These are phyloP conservation scores for Amanita pseudoporphyria DNA, from an alignment of 768 basidiomycete species.

Conservation along the genomic window DNA sequence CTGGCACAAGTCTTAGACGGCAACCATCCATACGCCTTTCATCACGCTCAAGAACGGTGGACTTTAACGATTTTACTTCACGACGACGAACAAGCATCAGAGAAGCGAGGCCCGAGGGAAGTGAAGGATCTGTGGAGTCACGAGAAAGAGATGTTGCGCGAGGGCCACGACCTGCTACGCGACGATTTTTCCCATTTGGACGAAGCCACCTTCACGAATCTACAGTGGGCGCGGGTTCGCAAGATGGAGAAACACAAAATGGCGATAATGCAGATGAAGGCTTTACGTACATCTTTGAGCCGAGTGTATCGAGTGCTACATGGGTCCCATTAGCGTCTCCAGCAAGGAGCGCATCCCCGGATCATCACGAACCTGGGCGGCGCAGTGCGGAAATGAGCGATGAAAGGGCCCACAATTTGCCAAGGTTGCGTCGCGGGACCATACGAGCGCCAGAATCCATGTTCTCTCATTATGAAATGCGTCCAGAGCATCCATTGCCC, in stretches of 20 bases:
- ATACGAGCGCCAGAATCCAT: constrained; percentile 56
- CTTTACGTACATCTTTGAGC: constrained; percentile 5
- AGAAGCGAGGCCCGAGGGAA: constrained; percentile 22
- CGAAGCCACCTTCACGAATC: constrained; percentile 33
- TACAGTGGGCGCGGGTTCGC: constrained; percentile 15
- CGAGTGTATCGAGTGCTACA: constrained; percentile 1
- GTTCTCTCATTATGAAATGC: constrained; percentile 30
- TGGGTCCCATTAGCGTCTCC: constrained; percentile 2
- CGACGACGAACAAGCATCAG: constrained; percentile 48
- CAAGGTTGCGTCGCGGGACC: constrained; percentile 60
- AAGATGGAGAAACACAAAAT: constrained; percentile 11
- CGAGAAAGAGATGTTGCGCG: constrained; percentile 15
- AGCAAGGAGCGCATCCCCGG: constrained; percentile 4
- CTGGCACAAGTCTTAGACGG: constrained; percentile 31
- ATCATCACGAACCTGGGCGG: not conserved
- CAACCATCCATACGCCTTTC: constrained; percentile 57
- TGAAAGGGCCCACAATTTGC: constrained; percentile 22
- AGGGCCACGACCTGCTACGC: constrained; percentile 19
- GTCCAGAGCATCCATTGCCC: constrained; percentile 8
- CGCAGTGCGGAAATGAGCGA: constrained; percentile 21
- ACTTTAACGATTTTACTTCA: constrained; percentile 66
- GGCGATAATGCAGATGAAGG: constrained; percentile 5
- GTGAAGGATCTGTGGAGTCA: constrained; percentile 18
- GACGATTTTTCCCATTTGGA: constrained; percentile 51
- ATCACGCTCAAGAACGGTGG: constrained; percentile 41